phyloP scores from a whole-genome alignment of 805 yeast genomes.

The Teunomyces lycoperdinae region DNA sequence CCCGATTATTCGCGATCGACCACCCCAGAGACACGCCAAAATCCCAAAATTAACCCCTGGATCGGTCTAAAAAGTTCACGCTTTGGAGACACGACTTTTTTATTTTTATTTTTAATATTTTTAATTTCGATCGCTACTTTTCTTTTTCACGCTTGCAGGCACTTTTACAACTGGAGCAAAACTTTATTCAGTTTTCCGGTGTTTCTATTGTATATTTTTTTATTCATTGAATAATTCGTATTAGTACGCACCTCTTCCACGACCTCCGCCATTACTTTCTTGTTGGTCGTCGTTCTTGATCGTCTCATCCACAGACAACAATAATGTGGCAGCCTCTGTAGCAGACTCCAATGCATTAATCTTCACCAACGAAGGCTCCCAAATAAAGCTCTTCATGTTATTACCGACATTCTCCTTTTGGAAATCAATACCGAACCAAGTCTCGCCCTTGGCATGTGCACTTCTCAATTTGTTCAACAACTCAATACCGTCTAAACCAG shows the following conservation, averaged over 20 bases:
- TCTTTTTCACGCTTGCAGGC: neutral
- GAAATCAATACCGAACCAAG: slow-evolving; percentile 92
- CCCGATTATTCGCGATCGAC: neutral
- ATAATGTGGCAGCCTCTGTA: slow-evolving; percentile 92
- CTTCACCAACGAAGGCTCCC: slow-evolving; percentile 98
- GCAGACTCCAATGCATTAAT: slow-evolving; percentile 93
- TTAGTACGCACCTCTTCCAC: slow-evolving; percentile 65
- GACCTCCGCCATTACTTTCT: slow-evolving; percentile 43
- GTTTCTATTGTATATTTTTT: neutral
- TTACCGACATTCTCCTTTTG: slow-evolving; percentile 77
- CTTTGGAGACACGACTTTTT: neutral
- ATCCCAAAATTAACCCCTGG: neutral
- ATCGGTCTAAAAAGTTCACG: neutral
- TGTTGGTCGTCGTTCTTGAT: slow-evolving; percentile 59
- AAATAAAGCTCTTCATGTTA: slow-evolving; percentile 81
- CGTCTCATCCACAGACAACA: slow-evolving; percentile 95
- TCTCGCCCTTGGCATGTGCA: slow-evolving; percentile 91
- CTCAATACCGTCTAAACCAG: slow-evolving; percentile 98
- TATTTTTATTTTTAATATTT: neutral
- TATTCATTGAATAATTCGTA: neutral
- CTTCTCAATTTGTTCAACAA: slow-evolving; percentile 85
- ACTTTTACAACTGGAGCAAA: neutral
- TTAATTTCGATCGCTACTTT: neutral
- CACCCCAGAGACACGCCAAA: neutral
- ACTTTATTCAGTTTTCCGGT: neutral